Conservation (phyloP, 495 filamentous ascomycete species). For the Hypoxylon subgilvum region DNA sequence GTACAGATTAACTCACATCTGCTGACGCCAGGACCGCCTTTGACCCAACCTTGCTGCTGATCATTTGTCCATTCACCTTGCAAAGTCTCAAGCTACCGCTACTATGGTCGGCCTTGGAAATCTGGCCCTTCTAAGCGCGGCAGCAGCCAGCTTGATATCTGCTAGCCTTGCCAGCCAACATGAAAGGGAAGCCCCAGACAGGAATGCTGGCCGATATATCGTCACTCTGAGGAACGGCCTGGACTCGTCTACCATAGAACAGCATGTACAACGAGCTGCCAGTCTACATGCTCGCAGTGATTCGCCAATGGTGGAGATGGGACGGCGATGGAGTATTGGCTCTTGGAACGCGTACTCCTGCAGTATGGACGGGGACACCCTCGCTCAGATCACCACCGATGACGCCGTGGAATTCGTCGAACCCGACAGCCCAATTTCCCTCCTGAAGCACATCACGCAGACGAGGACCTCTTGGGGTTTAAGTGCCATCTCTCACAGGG, state of each 20-base stretch:
- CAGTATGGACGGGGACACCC: conserved; percentile 43
- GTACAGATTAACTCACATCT: too few relatives aligned
- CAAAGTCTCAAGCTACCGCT: too few relatives aligned
- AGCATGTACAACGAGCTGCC: conserved; percentile 44
- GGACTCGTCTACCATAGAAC: conserved; percentile 43
- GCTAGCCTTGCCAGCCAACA: background rate
- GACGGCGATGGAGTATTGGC: conserved; percentile 44
- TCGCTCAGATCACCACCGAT: conserved; percentile 47
- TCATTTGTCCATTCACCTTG: too few relatives aligned
- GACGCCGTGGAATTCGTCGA: conserved; percentile 43
- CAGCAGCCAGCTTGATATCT: background rate
- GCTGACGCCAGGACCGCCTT: too few relatives aligned
- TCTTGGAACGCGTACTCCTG: conserved; percentile 52
- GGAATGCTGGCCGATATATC: conserved; percentile 56
- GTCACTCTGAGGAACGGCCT: conserved; percentile 56
- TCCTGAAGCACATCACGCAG: conserved; percentile 50
- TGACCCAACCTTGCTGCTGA: too few relatives aligned
- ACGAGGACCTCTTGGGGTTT: conserved; percentile 62
- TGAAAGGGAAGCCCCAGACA: conserved; percentile 12
- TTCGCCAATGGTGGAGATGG: conserved; percentile 42
- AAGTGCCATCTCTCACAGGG: conserved; percentile 60
- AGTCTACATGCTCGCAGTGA: conserved; percentile 39
- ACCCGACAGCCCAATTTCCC: conserved; percentile 10
- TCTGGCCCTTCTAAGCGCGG: conserved; percentile 4
- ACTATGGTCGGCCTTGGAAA: conserved; percentile 13